Percentiles rank a stretch among this genome's conserved stretches.
These are phyloP conservation scores for Cyphellophora europaea DNA, from an alignment of 2,329 filamentous ascomycete species.

Conservation along the genomic window DNA sequence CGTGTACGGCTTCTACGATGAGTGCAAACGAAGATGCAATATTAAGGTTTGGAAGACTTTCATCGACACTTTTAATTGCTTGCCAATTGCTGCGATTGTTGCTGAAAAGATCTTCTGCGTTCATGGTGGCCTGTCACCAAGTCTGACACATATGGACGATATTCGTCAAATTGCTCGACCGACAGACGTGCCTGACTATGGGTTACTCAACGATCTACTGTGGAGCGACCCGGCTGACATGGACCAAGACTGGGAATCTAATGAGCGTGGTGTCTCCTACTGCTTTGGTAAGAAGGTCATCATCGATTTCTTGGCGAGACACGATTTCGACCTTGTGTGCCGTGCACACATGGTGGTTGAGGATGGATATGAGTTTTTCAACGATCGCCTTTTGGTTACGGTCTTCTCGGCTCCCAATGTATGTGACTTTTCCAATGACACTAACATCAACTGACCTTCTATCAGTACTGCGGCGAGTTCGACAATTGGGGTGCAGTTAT, in stretches of 20 bases:
- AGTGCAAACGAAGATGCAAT: conserved; percentile 92
- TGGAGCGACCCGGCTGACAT: conserved; percentile 98
- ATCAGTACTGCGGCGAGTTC: conserved; percentile 92
- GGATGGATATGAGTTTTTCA: conserved; percentile 98
- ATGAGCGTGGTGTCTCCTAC: conserved; percentile 93
- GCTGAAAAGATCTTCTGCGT: conserved; percentile 97
- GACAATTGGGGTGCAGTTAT: conserved; percentile 99
- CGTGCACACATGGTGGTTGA: conserved; percentile 99
- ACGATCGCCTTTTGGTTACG: conserved; percentile 85
- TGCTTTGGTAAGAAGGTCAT: conserved; percentile 99
- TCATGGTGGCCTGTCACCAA: conserved; percentile 87
- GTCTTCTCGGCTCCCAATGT: conserved; percentile 97
- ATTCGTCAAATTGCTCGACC: conserved; percentile 92
- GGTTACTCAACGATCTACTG: conserved; percentile 83
- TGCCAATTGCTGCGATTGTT: conserved; percentile 93
- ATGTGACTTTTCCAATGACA: conserved; percentile 32
- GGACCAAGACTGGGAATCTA: conserved; percentile 96
- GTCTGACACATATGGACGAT: conserved; percentile 93
- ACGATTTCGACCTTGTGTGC: conserved; percentile 96
- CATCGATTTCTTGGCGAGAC: conserved; percentile 83
- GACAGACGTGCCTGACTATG: conserved; percentile 95
- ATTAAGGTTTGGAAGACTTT: conserved; percentile 99
- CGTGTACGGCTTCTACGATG: conserved; percentile 96
- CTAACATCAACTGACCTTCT: not conserved
- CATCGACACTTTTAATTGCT: conserved; percentile 89